Conservation (phyloP, 768 basidiomycete species). For the Bullera alba region DNA sequence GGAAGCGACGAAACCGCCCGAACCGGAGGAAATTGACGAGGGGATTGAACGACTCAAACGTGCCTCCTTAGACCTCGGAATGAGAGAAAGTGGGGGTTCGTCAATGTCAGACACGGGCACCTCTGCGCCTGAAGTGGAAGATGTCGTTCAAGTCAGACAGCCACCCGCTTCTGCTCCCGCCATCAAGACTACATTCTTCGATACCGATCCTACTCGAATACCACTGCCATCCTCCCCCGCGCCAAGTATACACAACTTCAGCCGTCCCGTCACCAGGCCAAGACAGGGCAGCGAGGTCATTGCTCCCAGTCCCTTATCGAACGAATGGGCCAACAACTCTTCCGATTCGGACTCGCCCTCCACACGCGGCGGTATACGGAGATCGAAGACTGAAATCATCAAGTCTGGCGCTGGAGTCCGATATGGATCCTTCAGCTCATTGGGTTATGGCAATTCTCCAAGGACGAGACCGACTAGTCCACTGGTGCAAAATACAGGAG, state of each 20-base stretch:
- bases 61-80: conserved; percentile 30
- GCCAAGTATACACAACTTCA: conserved; percentile 4
- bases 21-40: conserved; percentile 32
- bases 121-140: conserved; percentile 5
- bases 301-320: conserved; percentile 37
- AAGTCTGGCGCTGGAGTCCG: conserved; percentile 4
- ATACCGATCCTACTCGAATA: background rate
- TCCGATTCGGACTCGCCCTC: conserved; percentile 19
- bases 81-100: conserved; percentile 8
- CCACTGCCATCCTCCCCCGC: background rate
- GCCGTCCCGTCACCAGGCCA: conserved; percentile 5
- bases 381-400: conserved; percentile 25
- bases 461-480: conserved; percentile 5
- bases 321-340: conserved; percentile 36
- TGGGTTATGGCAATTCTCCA: background rate
- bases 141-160: background rate
- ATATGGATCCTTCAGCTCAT: too few relatives aligned
- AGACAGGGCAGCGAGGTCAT: conserved; percentile 37
- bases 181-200: conserved; percentile 34
- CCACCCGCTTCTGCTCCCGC: conserved; percentile 31
- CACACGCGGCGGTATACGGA: conserved; percentile 13
- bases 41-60: conserved; percentile 31
- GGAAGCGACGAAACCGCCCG: conserved; percentile 14
- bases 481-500: background rate
- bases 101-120: conserved; percentile 5